These are phyloP conservation scores for Diaporthe citriasiana DNA, from an alignment of 2,329 filamentous ascomycete species.

Conservation along the genomic window DNA sequence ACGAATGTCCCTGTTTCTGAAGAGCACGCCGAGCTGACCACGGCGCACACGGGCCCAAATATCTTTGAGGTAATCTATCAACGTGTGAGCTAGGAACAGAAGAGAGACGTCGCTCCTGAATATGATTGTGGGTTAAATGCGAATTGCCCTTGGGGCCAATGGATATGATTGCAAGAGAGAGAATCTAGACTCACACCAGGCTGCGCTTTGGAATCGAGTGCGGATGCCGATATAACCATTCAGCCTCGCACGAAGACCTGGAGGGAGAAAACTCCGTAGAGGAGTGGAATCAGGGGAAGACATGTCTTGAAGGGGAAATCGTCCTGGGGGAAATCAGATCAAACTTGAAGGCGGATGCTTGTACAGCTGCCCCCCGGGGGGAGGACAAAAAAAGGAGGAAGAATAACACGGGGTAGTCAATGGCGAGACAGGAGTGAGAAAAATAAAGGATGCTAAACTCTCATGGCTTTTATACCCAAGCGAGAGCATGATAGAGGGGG, in stretches of 20 bases:
- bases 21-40: conserved; percentile 32
- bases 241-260: conserved; percentile 8
- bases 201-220: neutral
- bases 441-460: neutral
- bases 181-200: conserved; percentile 11
- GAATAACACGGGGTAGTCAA: neutral
- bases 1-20: conserved; percentile 5
- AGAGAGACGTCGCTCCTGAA: neutral
- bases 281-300: conserved; percentile 6
- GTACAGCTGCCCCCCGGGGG: neutral
- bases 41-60: conserved; percentile 28
- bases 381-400: neutral
- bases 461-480: neutral
- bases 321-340: neutral
- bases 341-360: neutral
- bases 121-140: too few species aligned
- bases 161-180: neutral
- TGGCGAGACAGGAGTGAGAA: neutral
- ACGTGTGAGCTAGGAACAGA: neutral
- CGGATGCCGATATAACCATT: neutral
- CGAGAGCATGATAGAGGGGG: neutral
- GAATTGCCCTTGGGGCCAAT: neutral
- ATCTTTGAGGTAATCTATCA: conserved; percentile 30
- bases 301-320: neutral
- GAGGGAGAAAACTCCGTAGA: neutral